phyloP scores from a whole-genome alignment of 495 filamentous ascomycete species.

The Neurospora sp. region DNA sequence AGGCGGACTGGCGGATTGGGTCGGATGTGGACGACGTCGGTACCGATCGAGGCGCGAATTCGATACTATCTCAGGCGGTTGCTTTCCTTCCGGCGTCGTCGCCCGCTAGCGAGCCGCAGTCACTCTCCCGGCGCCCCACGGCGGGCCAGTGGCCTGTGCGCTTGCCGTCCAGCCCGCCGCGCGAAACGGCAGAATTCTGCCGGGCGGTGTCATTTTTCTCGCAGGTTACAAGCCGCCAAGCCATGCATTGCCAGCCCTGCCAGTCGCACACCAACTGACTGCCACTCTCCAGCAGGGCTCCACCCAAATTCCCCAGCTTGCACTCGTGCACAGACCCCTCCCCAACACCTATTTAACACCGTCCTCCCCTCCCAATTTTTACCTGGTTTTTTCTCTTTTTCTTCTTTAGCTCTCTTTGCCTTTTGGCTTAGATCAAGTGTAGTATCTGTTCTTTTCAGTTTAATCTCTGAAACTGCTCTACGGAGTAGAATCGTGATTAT shows the following conservation, averaged over 20 bases:
- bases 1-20: not conserved
- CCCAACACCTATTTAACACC: conserved; percentile 13
- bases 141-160: not conserved
- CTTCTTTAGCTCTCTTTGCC: conserved; percentile 45
- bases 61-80: not conserved
- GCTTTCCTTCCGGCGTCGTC: not conserved
- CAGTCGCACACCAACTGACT: not conserved
- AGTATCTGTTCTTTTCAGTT: conserved; percentile 99
- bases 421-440: conserved; percentile 91
- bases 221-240: not conserved
- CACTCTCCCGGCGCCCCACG: not conserved
- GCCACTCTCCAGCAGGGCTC: not conserved
- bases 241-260: not conserved
- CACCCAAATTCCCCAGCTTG: not conserved
- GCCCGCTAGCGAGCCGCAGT: not conserved
- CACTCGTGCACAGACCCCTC: conserved; percentile 17
- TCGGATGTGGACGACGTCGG: not conserved
- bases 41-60: not conserved
- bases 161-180: not conserved
- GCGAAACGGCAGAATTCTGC: conserved; percentile 1
- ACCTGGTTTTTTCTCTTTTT: conserved; percentile 19
- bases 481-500: conserved; percentile 66
- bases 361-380: conserved; percentile 7
- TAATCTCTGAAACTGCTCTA: conserved; percentile 59
- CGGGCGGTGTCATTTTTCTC: conserved; percentile 7